These are phyloP conservation scores for Trichoderma pleuroti DNA, from an alignment of 2,329 filamentous ascomycete species.

Conservation along the genomic window DNA sequence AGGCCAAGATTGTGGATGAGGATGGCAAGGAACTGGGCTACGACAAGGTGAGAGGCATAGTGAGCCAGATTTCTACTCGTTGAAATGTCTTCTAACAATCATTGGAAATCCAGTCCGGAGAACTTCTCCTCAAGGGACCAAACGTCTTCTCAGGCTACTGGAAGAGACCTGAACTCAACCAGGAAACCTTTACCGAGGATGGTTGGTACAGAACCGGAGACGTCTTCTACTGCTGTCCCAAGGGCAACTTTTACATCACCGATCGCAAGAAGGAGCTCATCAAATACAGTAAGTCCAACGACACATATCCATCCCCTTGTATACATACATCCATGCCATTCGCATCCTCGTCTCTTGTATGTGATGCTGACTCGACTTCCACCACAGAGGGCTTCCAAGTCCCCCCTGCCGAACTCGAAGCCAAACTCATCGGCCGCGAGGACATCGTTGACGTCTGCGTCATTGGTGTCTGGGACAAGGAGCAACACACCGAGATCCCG, in stretches of 20 bases:
- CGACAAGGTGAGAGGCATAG: constrained; percentile 38
- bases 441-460: constrained; percentile 59
- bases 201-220: constrained; percentile 92
- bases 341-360: not conserved
- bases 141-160: constrained; percentile 79
- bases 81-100: not conserved
- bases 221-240: constrained; percentile 71
- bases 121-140: constrained; percentile 73
- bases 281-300: constrained; percentile 44
- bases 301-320: not conserved
- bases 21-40: constrained; percentile 53
- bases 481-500: constrained; percentile 65
- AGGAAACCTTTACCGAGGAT: constrained; percentile 67
- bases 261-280: constrained; percentile 73
- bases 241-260: constrained; percentile 85
- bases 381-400: constrained; percentile 62
- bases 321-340: too few relatives aligned
- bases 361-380: not conserved
- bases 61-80: not conserved
- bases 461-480: constrained; percentile 56
- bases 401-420: constrained; percentile 63
- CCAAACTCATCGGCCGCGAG: constrained; percentile 42
- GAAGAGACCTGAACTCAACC: constrained; percentile 68
- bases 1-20: constrained; percentile 73
- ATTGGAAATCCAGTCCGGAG: constrained; percentile 44